Evolutionary conservation across 345 rosid genomes (phyloP).

Genomic region (Anastatica hierochuntica): DNA sequence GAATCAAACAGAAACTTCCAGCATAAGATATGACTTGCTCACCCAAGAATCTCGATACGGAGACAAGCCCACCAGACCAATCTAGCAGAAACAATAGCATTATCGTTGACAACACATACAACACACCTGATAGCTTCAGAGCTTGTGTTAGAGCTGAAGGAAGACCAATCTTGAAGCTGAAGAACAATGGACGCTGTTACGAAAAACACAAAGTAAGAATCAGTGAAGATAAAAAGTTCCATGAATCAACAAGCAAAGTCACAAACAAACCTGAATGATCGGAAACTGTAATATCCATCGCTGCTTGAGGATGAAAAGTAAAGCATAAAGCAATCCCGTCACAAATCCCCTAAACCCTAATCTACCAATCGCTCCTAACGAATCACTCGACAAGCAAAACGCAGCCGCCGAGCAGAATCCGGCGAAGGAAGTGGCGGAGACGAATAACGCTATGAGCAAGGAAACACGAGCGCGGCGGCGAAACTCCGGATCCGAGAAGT

Average conservation of each 20-base stretch:
- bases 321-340: conserved; percentile 52
- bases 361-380: conserved; percentile 21
- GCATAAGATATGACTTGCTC: conserved; percentile 48
- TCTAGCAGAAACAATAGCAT: conserved; percentile 35
- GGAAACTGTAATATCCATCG: conserved; percentile 85
- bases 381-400: conserved; percentile 25
- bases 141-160: conserved; percentile 45
- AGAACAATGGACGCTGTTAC: conserved; percentile 70
- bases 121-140: conserved; percentile 44
- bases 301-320: conserved; percentile 35
- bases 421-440: conserved; percentile 33
- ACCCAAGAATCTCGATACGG: conserved; percentile 35
- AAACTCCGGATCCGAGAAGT: conserved; percentile 34
- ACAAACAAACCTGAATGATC: conserved; percentile 59
- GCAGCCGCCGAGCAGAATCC: conserved; percentile 38
- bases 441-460: conserved; percentile 33
- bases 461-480: conserved; percentile 44
- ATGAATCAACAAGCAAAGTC: not conserved
- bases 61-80: conserved; percentile 27
- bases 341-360: conserved; percentile 64
- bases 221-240: not conserved
- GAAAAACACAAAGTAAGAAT: conserved; percentile 1
- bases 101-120: conserved; percentile 38
- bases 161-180: conserved; percentile 82
- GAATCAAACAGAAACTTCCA: conserved; percentile 48